Conservation (phyloP, 306 rosid genomes). For the Cicer arietinum region DNA sequence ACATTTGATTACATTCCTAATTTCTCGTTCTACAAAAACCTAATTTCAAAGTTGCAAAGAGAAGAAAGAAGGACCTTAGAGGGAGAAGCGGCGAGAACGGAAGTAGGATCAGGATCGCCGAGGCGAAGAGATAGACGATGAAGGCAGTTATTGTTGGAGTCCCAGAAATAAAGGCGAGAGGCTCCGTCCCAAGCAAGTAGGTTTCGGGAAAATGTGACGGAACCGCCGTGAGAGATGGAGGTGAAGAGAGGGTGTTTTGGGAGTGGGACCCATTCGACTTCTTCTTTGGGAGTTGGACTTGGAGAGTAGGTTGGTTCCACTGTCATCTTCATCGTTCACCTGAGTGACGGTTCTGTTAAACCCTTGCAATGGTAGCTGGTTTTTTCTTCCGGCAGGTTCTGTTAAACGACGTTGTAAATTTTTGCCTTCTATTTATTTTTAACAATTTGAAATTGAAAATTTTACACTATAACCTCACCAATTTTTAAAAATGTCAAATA, state of each 20-base stretch:
- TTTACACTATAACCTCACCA: no score
- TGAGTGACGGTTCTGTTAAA: not conserved
- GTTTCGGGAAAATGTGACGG: conserved; percentile 47
- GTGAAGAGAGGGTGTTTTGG: conserved; percentile 74
- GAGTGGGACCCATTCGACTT: conserved; percentile 83
- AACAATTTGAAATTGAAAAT: not conserved
- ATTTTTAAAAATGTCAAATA: no score
- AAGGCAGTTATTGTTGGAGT: conserved; percentile 55
- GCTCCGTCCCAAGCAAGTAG: conserved; percentile 84
- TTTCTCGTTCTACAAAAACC: conserved; percentile 1
- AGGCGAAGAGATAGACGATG: conserved; percentile 81
- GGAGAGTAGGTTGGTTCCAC: conserved; percentile 47
- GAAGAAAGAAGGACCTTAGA: conserved; percentile 58
- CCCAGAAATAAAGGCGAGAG: conserved; percentile 92
- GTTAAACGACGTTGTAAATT: conserved; percentile 7
- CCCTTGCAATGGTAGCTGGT: not conserved
- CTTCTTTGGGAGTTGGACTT: conserved; percentile 63
- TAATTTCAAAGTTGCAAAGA: conserved; percentile 7
- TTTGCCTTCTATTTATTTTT: not conserved
- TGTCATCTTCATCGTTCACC: conserved; percentile 55
- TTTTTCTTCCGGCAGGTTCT: conserved; percentile 32
- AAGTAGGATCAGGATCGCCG: conserved; percentile 86
- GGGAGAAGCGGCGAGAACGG: conserved; percentile 81
- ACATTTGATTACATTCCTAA: not conserved
- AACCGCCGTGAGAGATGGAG: conserved; percentile 9